Base-by-base conservation (phyloP, 169 alveolate genomes). In the Eimeria nieschulzi region DNA sequence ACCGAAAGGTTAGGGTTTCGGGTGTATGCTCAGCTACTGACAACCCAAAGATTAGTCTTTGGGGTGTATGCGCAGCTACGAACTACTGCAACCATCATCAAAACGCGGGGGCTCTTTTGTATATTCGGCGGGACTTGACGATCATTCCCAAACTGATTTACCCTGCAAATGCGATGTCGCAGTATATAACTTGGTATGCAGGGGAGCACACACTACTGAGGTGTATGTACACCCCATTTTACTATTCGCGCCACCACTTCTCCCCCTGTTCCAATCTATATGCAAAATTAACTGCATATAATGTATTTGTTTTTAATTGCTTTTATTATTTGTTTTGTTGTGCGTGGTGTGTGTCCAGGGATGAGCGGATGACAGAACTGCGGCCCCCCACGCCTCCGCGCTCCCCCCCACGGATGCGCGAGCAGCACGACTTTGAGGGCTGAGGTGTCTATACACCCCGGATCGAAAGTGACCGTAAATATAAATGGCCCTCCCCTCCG, bases 71-170 rank as follows among this genome's bases (percentile, higher is more conserved):
- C 56, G 55, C 93, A 73, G 99, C 99, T 0, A 99, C 99, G 61
- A 99, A 99, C 95, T 99, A 99, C 94, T 99, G 99, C 95, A 99
- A 99, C 86, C 99, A 99, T 94, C 99, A 99, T 95, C 98, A 98
- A 94, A 99, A 99, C 94, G 99, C 99, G 5, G 99, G 99, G 7
- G 99, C 99, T 1, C 96, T 98, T 84, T 97, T 99, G 39, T 96
- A 98, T 92, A 97, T 99, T 59, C 97, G 99, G 84, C 97, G 99
- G 82, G 99, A 98, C 91, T 95, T 97, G 83, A 98, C 99, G 51
- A 97, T 99, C 56, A 99, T 98, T 71, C 99, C 99, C 6, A 99
- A 99, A 96, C 96, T 98, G 73, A 98, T 99, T 19, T 98, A 98
- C 93, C 99, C 99, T 7, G 96, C 98, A 9, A 96, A 96, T 87